A percentile compares a stretch with the other conserved stretches of the same genome.
phyloP scores from a whole-genome alignment of 2,329 filamentous ascomycete species.

The Pseudogymnoascus sp. region DNA sequence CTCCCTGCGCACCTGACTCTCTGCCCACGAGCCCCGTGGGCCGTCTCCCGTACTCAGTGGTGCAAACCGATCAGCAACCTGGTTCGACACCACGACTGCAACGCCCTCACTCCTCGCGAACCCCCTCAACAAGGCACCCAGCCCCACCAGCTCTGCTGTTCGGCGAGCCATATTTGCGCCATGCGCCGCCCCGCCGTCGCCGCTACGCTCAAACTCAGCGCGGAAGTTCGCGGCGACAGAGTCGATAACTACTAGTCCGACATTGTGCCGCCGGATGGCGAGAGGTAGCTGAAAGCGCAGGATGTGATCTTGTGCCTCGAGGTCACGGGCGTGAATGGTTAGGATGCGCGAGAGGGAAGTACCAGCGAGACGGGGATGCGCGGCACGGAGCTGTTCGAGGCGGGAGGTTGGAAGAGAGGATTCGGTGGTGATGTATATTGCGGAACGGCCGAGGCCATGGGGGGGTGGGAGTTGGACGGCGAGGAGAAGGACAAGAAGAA shows the following conservation, averaged over 20 bases:
- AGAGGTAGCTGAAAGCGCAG: slow-evolving; percentile 87
- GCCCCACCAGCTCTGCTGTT: slow-evolving; percentile 64
- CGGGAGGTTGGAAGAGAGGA: slow-evolving; percentile 73
- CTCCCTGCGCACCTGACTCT: slow-evolving; percentile 26
- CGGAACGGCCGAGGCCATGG: slow-evolving; percentile 60
- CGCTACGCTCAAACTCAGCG: slow-evolving; percentile 67
- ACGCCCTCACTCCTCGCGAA: slow-evolving; percentile 67
- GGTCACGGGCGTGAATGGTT: slow-evolving; percentile 42
- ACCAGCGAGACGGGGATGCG: slow-evolving; percentile 49
- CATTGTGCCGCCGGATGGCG: slow-evolving; percentile 62
- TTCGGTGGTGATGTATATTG: slow-evolving; percentile 92
- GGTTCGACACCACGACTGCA: slow-evolving; percentile 87
- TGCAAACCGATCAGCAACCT: slow-evolving; percentile 80
- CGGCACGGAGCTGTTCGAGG: slow-evolving; percentile 66
- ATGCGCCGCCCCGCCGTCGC: slow-evolving; percentile 30
- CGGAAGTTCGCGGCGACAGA: slow-evolving; percentile 94
- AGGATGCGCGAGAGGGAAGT: slow-evolving; percentile 27
- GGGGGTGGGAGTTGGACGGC: slow-evolving; percentile 73
- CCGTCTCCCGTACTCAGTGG: slow-evolving; percentile 16
- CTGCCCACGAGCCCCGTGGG: slow-evolving; percentile 27
- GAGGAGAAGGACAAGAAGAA: slow-evolving; percentile 77
- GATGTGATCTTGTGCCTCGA: slow-evolving; percentile 94
- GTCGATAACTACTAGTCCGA: slow-evolving; percentile 81
- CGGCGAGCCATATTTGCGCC: slow-evolving; percentile 63
- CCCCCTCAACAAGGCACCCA: slow-evolving; percentile 67